Evolutionary conservation across 352 stramenopile species (phyloP), one percentile per base, ranked within the genome.

Genomic region (Phytopythium litorale): DNA sequence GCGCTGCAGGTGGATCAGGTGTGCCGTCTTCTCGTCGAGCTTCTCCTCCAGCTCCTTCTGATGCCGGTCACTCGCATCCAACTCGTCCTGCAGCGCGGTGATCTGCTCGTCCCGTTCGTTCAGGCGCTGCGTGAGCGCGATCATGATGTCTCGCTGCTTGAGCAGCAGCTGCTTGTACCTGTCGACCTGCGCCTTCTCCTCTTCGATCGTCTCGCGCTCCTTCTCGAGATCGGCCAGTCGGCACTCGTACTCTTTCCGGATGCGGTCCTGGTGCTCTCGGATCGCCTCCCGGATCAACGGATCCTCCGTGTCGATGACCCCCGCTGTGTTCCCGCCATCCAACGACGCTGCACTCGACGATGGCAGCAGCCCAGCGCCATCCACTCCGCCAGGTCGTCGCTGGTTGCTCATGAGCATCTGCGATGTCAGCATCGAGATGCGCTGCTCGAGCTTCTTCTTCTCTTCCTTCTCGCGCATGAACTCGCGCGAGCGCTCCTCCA

Each of bases 141-240:
- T 98, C 93, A 98, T 98, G 42, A 98, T 98, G 67, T 98, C 95
- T 4, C 94, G 81, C 68, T 98, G 94, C 73, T 98, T 98, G 51
- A 98, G 78, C n/a, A 98, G 73, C 18, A 98, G 70, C 57, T 98
- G 92, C 68, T 98, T 98, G 79, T 98, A 98, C 25, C 95, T 78
- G 60, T 98, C 95, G 16, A 98, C 94, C 66, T 98, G 91, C 7
- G 94, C 91, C 54, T 98, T 98, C 64, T 98, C 94, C 62, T 98
- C 86, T 43, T 98, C 92, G 40, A 98, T 98, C 5, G 77, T 96
- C 68, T 98, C 91, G 7, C 93, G 80, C 65, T 98, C 94, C 23
- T 94, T 92, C 71, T 98, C 94, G 8, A 98, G 72, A 40, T 98
- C 94, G 0, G 90, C 92, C 9, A 98, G 68, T 5, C 88, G 87